These are phyloP conservation scores for Haplosporangium sp. DNA, from an alignment of 371 early-diverging fungal species.

Conservation along the genomic window DNA sequence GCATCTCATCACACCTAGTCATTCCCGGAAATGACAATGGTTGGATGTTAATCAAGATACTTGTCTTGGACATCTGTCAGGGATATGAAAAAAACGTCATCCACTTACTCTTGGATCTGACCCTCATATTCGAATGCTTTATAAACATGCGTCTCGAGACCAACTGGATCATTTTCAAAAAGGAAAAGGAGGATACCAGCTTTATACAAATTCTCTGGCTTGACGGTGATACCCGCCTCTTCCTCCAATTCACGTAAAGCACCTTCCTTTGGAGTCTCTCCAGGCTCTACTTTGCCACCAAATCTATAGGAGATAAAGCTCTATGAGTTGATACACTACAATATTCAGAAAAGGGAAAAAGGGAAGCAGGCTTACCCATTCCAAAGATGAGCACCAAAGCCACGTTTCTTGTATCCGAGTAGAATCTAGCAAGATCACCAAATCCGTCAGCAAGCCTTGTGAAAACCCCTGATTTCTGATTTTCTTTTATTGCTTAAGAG, in stretches of 20 bases:
- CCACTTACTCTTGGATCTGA: slow-evolving; percentile 65
- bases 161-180: slow-evolving; percentile 64
- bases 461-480: too few species aligned
- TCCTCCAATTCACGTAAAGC: slow-evolving; percentile 77
- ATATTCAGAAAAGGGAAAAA: neutral
- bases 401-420: slow-evolving; percentile 82
- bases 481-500: too few species aligned
- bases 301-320: slow-evolving; percentile 53
- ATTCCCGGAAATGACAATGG: neutral
- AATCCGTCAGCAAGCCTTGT: neutral
- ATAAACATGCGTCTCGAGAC: slow-evolving; percentile 72
- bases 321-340: too few species aligned
- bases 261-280: slow-evolving; percentile 72
- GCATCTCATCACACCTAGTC: slow-evolving; percentile 71
- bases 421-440: slow-evolving; percentile 59
- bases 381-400: slow-evolving; percentile 74
- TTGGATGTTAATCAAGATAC: neutral
- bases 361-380: slow-evolving; percentile 62
- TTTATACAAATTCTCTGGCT: slow-evolving; percentile 58
- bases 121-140: slow-evolving; percentile 60
- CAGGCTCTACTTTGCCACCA: slow-evolving; percentile 79
- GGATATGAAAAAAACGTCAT: too few species aligned
- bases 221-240: slow-evolving; percentile 66
- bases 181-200: slow-evolving; percentile 70
- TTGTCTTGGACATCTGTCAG: neutral